These are phyloP conservation scores for Vanrija humicola DNA, from an alignment of 1,284 basidiomycete species.

Conservation along the genomic window DNA sequence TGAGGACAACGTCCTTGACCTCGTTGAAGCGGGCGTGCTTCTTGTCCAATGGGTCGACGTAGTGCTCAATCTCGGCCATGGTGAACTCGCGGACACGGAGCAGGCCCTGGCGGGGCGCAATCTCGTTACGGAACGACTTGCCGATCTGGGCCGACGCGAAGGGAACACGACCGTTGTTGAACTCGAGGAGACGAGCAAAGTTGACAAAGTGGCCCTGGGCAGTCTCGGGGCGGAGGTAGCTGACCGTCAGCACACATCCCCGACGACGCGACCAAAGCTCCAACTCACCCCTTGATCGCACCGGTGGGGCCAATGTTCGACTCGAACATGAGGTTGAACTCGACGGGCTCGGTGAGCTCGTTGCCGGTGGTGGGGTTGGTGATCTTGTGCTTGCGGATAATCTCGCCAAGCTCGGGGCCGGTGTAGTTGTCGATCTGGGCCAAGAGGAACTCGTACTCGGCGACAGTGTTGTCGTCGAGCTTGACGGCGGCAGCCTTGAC, in stretches of 20 bases:
- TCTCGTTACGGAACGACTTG: constrained; percentile 95
- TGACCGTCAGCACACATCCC: constrained; percentile 31
- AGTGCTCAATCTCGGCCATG: constrained; percentile 99
- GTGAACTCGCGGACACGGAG: constrained; percentile 98
- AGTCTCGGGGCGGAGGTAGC: constrained; percentile 94
- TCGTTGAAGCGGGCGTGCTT: constrained; percentile 78
- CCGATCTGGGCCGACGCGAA: constrained; percentile 98
- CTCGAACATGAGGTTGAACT: constrained; percentile 99
- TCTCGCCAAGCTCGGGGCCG: constrained; percentile 80
- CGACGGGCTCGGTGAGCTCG: constrained; percentile 83
- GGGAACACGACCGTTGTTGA: constrained; percentile 94
- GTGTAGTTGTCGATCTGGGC: constrained; percentile 95
- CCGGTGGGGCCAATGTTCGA: constrained; percentile 97
- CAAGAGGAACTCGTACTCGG: constrained; percentile 75
- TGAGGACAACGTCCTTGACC: constrained; percentile 69
- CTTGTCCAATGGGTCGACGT: constrained; percentile 93
- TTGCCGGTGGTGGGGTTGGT: constrained; percentile 90
- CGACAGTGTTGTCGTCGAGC: constrained; percentile 70
- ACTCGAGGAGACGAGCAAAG: constrained; percentile 93
- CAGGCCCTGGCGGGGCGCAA: constrained; percentile 91
- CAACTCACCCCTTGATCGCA: constrained; percentile 78
- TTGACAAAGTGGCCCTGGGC: constrained; percentile 99
- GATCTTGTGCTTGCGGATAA: constrained; percentile 79
- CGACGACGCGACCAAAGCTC: neutral
- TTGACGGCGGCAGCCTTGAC: constrained; percentile 71